Evolutionary conservation across 805 yeast species (phyloP), one percentile per base, ranked within the genome.

Genomic region (Sugiyamaella smithiae): DNA sequence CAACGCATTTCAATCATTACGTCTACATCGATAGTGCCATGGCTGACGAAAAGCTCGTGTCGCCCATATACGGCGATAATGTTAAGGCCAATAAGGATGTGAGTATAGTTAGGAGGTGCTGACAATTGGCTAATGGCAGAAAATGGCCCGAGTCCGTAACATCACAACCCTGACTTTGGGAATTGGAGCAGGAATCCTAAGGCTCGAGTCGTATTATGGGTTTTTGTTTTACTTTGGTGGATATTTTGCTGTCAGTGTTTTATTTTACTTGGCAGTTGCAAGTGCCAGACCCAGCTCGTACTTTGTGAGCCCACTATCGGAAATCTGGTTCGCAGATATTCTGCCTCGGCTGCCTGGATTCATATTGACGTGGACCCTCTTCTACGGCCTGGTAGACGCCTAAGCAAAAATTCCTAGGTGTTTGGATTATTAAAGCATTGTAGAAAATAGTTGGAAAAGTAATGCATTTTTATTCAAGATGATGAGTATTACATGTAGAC

Each of bases 311-410:
- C 73, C 78, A 1, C 22, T 71, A 1, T 65, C 61, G 19, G 75
- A 73, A 33, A 59, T 80, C 2, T 66, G 75, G 49, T 46, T 76
- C 6, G 74, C 69, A 25, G 72, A 76, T 37, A 53, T 77, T 11
- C 67, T 75, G 12, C 62, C 78, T 38, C 80, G 77, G 32, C 51
- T 78, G 25, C 72, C 81, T 9, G 75, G 81, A 37, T 80, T 68
- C 55, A 67, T 76, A 6, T 74, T 80, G 75, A 72, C 79, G 58
- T 80, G 85, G 85, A 78, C 83, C 43, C 65, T 80, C 50, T 66
- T 77, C 12, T 72, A 70, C 56, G 81, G 80, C 1, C 56, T 78
- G 47, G 74, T 76, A 6, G 68, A 57, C 37, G 63, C 60, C n/a
- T 59, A 45, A 40, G 5, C 19, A n/a, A n/a, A n/a, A n/a, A n/a